phyloP scores from a whole-genome alignment of 768 basidiomycete species.

The Boletales sp. region DNA sequence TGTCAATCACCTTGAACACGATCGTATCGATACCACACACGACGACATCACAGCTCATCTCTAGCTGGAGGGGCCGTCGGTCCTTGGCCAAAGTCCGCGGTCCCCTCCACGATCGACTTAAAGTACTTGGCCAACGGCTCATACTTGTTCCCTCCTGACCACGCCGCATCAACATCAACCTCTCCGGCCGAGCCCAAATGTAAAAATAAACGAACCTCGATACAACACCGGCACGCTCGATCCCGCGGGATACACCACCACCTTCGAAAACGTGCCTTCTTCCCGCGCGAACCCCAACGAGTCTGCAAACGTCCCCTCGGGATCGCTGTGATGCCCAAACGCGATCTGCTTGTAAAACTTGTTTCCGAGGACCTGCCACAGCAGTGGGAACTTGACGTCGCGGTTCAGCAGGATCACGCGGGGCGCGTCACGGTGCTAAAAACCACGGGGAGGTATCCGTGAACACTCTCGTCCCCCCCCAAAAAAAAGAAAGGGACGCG shows the following conservation, averaged over 20 bases:
- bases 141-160: slow-evolving; percentile 63
- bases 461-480: no score
- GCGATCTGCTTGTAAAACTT: slow-evolving; percentile 61
- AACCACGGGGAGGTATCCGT: not conserved
- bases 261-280: slow-evolving; percentile 54
- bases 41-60: slow-evolving; percentile 27
- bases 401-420: slow-evolving; percentile 72
- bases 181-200: no score
- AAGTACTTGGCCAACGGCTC: slow-evolving; percentile 74
- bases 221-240: slow-evolving; percentile 57
- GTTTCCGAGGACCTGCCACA: slow-evolving; percentile 79
- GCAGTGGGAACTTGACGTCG: slow-evolving; percentile 68
- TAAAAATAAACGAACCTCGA: slow-evolving; percentile 46
- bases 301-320: slow-evolving; percentile 55
- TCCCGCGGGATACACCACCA: slow-evolving; percentile 66
- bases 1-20: no score
- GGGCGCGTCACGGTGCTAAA: slow-evolving; percentile 39
- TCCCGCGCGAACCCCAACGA: slow-evolving; percentile 54
- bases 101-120: slow-evolving; percentile 66
- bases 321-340: slow-evolving; percentile 64
- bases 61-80: slow-evolving; percentile 36
- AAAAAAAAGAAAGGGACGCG: no score
- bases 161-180: not conserved
- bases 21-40: not conserved
- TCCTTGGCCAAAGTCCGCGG: slow-evolving; percentile 47